A percentile compares a stretch with the other conserved stretches of the same genome.
These are phyloP conservation scores for Pichia ethanolica DNA, from an alignment of 805 yeast genomes.

Conservation along the genomic window DNA sequence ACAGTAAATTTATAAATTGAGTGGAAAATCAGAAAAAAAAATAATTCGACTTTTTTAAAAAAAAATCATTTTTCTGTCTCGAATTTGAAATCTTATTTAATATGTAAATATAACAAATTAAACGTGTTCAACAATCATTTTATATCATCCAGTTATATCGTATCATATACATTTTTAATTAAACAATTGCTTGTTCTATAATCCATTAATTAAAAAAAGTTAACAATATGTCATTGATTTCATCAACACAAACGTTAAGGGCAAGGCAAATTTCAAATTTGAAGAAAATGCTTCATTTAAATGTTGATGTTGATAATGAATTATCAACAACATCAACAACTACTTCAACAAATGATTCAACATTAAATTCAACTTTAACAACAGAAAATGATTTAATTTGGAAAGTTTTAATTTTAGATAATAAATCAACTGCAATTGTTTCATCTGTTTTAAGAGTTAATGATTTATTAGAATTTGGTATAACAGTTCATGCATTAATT, in stretches of 20 bases:
- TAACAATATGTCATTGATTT: constrained; percentile 14
- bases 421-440: constrained; percentile 72
- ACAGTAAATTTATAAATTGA: not conserved
- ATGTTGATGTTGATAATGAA: constrained; percentile 60
- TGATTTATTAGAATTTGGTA: constrained; percentile 83
- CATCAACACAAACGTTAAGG: constrained; percentile 17
- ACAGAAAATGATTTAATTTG: constrained; percentile 69
- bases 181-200: too few relatives aligned
- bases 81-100: too few relatives aligned
- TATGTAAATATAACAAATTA: too few relatives aligned
- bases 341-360: constrained; percentile 35
- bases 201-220: too few relatives aligned
- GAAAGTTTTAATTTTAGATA: constrained; percentile 86
- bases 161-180: too few relatives aligned
- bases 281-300: constrained; percentile 81
- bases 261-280: constrained; percentile 34
- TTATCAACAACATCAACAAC: constrained; percentile 22
- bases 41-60: too few relatives aligned
- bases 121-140: too few relatives aligned
- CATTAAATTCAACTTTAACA: too few relatives aligned
- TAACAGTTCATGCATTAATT: constrained; percentile 80
- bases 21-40: not conserved
- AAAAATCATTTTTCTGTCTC: too few relatives aligned
- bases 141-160: too few relatives aligned
- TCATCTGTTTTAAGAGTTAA: constrained; percentile 90